These are phyloP conservation scores for Plasmopara viticola DNA, from an alignment of 352 stramenopile species.

Conservation along the genomic window DNA sequence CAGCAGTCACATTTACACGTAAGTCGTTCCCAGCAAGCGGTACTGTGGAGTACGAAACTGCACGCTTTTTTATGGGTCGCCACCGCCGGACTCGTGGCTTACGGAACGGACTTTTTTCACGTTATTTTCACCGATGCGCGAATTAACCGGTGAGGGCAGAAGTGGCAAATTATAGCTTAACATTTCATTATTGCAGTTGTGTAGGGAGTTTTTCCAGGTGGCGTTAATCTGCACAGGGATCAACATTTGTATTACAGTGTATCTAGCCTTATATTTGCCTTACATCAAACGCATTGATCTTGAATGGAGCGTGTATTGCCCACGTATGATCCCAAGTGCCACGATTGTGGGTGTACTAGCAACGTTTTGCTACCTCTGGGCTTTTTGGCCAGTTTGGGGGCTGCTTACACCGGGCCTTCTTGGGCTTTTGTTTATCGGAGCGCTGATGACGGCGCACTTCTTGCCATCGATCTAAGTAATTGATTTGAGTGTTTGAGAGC, in stretches of 20 bases:
- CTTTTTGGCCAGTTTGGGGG: slow-evolving; percentile 89
- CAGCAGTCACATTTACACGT: slow-evolving; percentile 16
- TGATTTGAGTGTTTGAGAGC: background rate
- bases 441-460: slow-evolving; percentile 92
- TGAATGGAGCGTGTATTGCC: slow-evolving; percentile 91
- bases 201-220: slow-evolving; percentile 76
- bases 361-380: slow-evolving; percentile 72
- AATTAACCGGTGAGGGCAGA: slow-evolving; percentile 28
- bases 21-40: slow-evolving; percentile 39
- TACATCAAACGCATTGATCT: slow-evolving; percentile 77
- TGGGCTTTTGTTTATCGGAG: slow-evolving; percentile 83
- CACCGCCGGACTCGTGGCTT: slow-evolving; percentile 38
- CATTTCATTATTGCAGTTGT: slow-evolving; percentile 4
- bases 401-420: slow-evolving; percentile 88
- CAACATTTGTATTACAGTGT: slow-evolving; percentile 83
- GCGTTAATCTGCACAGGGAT: slow-evolving; percentile 70
- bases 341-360: slow-evolving; percentile 64
- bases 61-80: slow-evolving; percentile 73
- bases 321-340: slow-evolving; percentile 86
- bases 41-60: slow-evolving; percentile 62
- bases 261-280: slow-evolving; percentile 83
- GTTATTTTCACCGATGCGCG: slow-evolving; percentile 59
- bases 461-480: slow-evolving; percentile 69
- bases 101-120: slow-evolving; percentile 65
- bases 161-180: background rate